Evolutionary conservation across 129 eudicot species (phyloP).

Genomic region (Oenanthe sinensis): DNA sequence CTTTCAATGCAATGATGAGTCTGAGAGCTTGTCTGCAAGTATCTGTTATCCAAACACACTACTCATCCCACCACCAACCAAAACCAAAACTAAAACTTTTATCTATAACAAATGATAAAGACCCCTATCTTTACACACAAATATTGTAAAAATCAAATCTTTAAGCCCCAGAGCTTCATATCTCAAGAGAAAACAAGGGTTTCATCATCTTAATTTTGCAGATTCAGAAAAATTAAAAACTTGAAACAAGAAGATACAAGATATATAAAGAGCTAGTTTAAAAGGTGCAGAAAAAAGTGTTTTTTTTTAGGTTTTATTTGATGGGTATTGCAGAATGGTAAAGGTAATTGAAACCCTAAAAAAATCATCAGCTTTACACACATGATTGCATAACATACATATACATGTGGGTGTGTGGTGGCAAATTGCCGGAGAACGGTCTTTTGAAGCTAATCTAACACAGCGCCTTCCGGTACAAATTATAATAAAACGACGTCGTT

Average conservation of each 20-base stretch:
- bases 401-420: too few species aligned
- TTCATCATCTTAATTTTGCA: conserved; percentile 18
- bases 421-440: too few species aligned
- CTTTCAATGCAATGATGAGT: conserved; percentile 95
- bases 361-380: background rate
- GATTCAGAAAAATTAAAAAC: background rate
- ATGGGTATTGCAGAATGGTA: background rate
- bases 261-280: background rate
- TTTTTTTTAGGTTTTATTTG: background rate
- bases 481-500: too few species aligned
- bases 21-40: conserved; percentile 78
- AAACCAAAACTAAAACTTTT: background rate
- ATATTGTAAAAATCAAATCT: conserved; percentile 12
- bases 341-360: conserved; percentile 13
- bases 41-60: conserved; percentile 73
- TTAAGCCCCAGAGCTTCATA: conserved; percentile 1
- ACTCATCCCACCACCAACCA: conserved; percentile 49
- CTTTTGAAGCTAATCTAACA: too few species aligned
- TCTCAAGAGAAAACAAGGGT: conserved; percentile 8
- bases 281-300: background rate
- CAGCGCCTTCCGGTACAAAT: too few species aligned
- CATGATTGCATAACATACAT: too few species aligned
- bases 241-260: background rate
- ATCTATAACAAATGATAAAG: background rate
- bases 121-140: background rate